Evolutionary conservation across 176 grass and related monocot species (phyloP).

Genomic region (Bothriochloa decipiens): DNA sequence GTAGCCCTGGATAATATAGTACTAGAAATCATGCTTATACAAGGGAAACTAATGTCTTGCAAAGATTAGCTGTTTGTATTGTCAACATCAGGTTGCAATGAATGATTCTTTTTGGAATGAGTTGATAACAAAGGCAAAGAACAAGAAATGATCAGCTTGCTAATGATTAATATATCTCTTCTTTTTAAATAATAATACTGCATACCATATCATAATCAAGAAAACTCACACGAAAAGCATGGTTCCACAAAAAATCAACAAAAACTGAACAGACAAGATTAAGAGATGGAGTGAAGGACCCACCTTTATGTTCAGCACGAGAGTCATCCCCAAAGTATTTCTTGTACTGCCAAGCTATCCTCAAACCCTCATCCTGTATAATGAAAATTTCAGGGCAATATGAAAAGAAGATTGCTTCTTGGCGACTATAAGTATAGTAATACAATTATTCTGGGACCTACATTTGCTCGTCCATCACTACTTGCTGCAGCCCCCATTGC

Average conservation of each 20-base stretch:
- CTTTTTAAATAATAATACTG: background rate
- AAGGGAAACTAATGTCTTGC: background rate
- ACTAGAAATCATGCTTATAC: background rate
- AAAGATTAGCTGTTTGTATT: background rate
- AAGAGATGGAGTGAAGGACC: background rate
- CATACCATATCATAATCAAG: background rate
- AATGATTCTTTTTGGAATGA: background rate
- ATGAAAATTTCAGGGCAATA: constrained; percentile 24
- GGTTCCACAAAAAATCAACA: constrained; percentile 4
- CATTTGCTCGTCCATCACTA: constrained; percentile 49
- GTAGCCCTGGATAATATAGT: background rate
- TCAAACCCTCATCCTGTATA: constrained; percentile 78
- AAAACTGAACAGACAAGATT: constrained; percentile 5
- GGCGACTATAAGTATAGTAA: background rate
- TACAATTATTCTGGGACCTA: constrained; percentile 13
- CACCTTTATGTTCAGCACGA: constrained; percentile 56
- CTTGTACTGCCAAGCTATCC: constrained; percentile 98
- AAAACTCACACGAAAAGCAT: background rate
- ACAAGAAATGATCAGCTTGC: background rate
- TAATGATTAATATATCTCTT: background rate
- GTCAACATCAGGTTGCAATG: background rate
- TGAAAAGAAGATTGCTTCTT: background rate
- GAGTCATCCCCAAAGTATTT: constrained; percentile 84
- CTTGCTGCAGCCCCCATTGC: constrained; percentile 9
- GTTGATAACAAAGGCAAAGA: constrained; percentile 10